phyloP scores from a whole-genome alignment of 179 eudicot genomes.

The Gypsophila paniculata region DNA sequence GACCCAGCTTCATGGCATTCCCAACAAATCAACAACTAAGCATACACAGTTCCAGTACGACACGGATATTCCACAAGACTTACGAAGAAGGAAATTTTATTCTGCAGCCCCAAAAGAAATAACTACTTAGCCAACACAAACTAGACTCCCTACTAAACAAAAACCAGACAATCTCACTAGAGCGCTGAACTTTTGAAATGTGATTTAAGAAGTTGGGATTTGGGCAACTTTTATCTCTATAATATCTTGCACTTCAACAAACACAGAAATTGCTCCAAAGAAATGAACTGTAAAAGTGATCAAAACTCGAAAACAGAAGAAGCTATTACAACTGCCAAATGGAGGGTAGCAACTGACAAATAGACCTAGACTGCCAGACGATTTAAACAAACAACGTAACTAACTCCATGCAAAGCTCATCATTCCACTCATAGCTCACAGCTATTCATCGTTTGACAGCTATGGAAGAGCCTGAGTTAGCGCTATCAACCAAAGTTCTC shows the following conservation, averaged over 20 bases:
- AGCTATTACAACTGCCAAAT: not conserved
- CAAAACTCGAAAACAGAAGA: not conserved
- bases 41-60: not conserved
- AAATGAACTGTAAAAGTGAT: not conserved
- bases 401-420: not conserved
- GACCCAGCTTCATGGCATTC: not conserved
- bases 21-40: slow-evolving; percentile 1
- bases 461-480: not conserved
- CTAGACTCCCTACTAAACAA: not conserved
- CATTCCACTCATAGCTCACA: not conserved
- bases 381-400: not conserved
- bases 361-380: not conserved
- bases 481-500: not conserved
- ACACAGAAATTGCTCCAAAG: not conserved
- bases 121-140: not conserved
- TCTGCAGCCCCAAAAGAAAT: not conserved
- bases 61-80: too few relatives aligned
- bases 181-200: not conserved
- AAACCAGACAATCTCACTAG: not conserved
- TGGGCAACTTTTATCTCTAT: not conserved
- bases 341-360: not conserved
- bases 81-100: not conserved
- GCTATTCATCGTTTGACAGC: not conserved
- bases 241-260: not conserved
- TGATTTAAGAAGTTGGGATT: not conserved